Evolutionary conservation across 2,329 filamentous ascomycete genomes (phyloP).

Genomic region (Claviceps pusilla): DNA sequence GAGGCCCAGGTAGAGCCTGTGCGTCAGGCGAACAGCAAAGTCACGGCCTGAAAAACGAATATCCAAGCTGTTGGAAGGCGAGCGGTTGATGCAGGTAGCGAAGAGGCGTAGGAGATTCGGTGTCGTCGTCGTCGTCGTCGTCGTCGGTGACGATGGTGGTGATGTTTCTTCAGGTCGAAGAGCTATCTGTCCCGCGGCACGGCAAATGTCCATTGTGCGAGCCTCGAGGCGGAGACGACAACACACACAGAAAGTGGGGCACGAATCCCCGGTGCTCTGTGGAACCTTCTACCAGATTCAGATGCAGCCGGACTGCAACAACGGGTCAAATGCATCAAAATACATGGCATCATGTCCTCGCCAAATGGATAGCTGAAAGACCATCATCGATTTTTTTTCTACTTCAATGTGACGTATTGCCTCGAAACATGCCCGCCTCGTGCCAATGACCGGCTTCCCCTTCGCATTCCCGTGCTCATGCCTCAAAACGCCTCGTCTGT

Average conservation of each 20-base stretch:
- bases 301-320: not conserved
- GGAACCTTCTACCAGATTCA: conserved; percentile 4
- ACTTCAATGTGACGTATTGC: too few species aligned
- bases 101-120: not conserved
- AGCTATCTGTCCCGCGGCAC: not conserved
- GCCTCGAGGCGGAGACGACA: too few species aligned
- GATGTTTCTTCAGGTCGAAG: not conserved
- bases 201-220: not conserved
- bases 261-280: not conserved
- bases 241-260: not conserved
- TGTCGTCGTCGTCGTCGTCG: not conserved
- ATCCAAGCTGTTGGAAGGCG: not conserved
- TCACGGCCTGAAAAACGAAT: not conserved
- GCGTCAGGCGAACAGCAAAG: not conserved
- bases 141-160: not conserved
- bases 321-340: too few species aligned
- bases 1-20: not conserved
- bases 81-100: not conserved
- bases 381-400: too few species aligned
- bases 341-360: too few species aligned
- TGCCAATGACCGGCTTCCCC: too few species aligned
- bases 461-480: too few species aligned
- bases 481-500: too few species aligned
- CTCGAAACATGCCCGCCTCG: too few species aligned
- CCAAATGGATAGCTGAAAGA: too few species aligned